phyloP scores from a whole-genome alignment of 2,329 filamentous ascomycete species.

The Aspergillus versicolor region DNA sequence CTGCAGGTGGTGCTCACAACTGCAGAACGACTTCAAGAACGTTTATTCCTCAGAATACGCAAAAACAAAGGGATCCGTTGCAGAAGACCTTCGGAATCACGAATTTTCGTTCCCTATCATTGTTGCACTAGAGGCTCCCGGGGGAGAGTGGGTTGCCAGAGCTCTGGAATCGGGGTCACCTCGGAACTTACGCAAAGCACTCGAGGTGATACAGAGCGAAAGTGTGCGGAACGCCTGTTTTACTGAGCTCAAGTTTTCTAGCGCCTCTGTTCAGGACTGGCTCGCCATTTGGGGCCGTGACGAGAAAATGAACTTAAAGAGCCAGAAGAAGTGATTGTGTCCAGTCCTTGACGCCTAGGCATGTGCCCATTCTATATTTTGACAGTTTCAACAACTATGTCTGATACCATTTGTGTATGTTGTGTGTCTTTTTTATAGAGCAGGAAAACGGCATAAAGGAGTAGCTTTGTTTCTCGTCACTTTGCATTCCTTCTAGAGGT shows the following conservation, averaged over 20 bases:
- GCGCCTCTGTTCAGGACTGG: constrained; percentile 17
- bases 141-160: constrained; percentile 16
- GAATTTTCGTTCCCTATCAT: constrained; percentile 23
- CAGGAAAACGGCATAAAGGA: background rate
- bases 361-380: background rate
- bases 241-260: constrained; percentile 15
- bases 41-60: constrained; percentile 25
- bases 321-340: background rate
- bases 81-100: constrained; percentile 21
- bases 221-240: constrained; percentile 15
- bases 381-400: background rate
- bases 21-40: constrained; percentile 27
- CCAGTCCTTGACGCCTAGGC: background rate
- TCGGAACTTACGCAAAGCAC: constrained; percentile 17
- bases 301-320: constrained; percentile 23
- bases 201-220: constrained; percentile 19
- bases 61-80: constrained; percentile 19
- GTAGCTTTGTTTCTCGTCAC: too few relatives aligned
- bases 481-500: too few relatives aligned
- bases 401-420: background rate
- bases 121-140: constrained; percentile 17
- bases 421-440: background rate
- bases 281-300: constrained; percentile 27
- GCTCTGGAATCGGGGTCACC: constrained; percentile 17
- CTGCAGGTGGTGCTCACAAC: constrained; percentile 22